Percentiles rank a stretch among this genome's conserved stretches.
phyloP scores from a whole-genome alignment of 2,329 filamentous ascomycete genomes.

The Chrysoporthe puriensis region DNA sequence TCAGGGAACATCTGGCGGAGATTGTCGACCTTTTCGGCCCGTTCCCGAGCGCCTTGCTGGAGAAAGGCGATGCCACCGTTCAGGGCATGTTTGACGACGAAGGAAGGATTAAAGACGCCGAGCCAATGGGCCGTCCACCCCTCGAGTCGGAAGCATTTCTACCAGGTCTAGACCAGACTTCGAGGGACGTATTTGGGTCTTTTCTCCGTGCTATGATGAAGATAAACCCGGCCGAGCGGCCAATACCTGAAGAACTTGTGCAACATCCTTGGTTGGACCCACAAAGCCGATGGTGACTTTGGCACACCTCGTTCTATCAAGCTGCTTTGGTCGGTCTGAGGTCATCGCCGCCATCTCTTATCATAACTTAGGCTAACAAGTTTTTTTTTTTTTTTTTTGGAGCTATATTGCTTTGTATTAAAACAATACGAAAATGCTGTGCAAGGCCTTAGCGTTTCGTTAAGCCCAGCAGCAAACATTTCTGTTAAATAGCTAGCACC shows the following conservation, averaged over 20 bases:
- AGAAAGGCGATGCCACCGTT: conserved; percentile 4
- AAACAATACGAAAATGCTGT: too few relatives aligned
- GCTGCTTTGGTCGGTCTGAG: too few relatives aligned
- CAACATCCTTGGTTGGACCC: not conserved
- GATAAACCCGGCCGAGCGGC: not conserved
- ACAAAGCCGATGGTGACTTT: too few relatives aligned
- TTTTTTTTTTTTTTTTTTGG: too few relatives aligned
- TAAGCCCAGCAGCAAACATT: too few relatives aligned
- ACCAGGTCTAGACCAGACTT: not conserved
- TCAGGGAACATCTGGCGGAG: conserved; percentile 11
- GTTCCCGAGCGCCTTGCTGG: conserved; percentile 6
- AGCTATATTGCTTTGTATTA: too few relatives aligned
- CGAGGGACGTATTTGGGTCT: not conserved
- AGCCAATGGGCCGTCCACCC: not conserved
- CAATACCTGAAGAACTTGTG: not conserved
- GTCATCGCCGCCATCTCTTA: too few relatives aligned
- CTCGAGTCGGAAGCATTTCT: conserved; percentile 7
- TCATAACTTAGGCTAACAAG: too few relatives aligned
- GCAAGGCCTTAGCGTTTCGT: too few relatives aligned
- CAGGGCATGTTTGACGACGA: conserved; percentile 11
- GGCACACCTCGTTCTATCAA: too few relatives aligned
- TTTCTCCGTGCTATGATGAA: conserved; percentile 5
- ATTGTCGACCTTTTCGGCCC: conserved; percentile 15
- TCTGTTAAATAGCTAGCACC: too few relatives aligned
- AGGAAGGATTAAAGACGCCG: not conserved